Base-by-base conservation (phyloP, 139 green algal genomes). In the Auxenochlorella pyrenoidosa region DNA sequence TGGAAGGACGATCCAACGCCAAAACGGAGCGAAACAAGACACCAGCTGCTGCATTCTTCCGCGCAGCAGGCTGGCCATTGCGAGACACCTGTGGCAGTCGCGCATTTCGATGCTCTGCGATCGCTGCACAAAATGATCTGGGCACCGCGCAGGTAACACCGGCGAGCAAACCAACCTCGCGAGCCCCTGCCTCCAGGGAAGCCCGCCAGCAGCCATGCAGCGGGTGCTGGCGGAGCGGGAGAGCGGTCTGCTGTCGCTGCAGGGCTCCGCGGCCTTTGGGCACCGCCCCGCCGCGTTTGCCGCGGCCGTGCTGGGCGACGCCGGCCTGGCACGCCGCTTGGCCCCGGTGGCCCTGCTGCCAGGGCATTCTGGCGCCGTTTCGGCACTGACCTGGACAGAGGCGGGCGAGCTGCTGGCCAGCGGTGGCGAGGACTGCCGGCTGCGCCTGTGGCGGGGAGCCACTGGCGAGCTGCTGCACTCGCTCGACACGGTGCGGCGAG, bases 351-450 rank as follows among this genome's bases (percentile, higher is more conserved):
- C 60, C 21, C 40, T 70, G 60, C 76, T 88, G 32, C 38, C 41
- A 1, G 85, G 72, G 32, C 68, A 87, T 41, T 68, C 75, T 24
- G 85, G 85, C n/a, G 68, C 41, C 21, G 58, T 84, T 18, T 58
- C 34, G 13, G 44, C 75, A n/a, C 34, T 82, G 59, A 24, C 32
- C 41, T 88, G 85, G 85, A 78, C 47, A n/a, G 60, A 79, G 30
- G 59, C 43, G 15, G 75, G 85, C 40, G 63, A 70, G 1, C 60
- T 79, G 59, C 85, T 88, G 85, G 65, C 79, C 19, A 78, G 44
- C 41, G 85, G 43, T 41, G 76, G 75, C 5, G 85, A 88, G 60
- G 85, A 88, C 60, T 88, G 85, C 76, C 75, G 85, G 38, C 76
- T 89, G 60, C 40, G 85, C 4, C 75, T 88, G 40, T 88, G 85